Evolutionary conservation across 2,329 filamentous ascomycete species (phyloP).

Genomic region (Monilinia vaccinii-corymbosi): DNA sequence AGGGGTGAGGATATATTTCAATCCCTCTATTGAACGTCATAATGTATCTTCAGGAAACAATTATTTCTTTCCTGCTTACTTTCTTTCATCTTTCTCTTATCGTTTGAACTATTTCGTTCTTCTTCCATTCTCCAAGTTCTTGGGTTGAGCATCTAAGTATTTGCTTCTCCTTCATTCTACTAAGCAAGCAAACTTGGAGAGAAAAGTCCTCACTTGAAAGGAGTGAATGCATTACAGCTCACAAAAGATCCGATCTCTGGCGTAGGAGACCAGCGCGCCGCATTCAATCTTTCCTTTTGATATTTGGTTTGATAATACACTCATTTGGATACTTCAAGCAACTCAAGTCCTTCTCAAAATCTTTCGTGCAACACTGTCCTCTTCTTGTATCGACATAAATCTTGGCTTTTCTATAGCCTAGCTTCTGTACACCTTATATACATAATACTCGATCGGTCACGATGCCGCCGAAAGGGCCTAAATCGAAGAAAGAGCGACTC

Average conservation of each 20-base stretch:
- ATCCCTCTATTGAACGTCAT: constrained; percentile 1
- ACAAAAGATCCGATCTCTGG: background rate
- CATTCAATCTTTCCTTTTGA: background rate
- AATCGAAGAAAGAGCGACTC: constrained; percentile 59
- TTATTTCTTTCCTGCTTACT: constrained; percentile 6
- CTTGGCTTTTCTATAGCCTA: background rate
- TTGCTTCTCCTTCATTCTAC: constrained; percentile 2
- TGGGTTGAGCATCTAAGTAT: constrained; percentile 11
- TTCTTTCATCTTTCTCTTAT: constrained; percentile 2
- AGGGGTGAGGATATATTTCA: constrained; percentile 2
- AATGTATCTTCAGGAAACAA: constrained; percentile 7
- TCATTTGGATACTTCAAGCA: constrained; percentile 1
- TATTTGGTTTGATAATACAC: constrained; percentile 1
- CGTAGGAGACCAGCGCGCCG: background rate
- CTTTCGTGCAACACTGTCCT: background rate
- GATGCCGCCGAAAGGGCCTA: constrained; percentile 37
- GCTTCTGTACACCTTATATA: background rate
- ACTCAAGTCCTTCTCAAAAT: background rate
- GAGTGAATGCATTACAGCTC: background rate
- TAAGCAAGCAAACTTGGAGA: background rate
- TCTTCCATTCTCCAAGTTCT: background rate
- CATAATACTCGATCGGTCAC: constrained; percentile 7
- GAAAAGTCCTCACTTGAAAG: background rate
- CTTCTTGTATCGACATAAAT: background rate
- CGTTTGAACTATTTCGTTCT: background rate